Percentiles rank a stretch among this genome's conserved stretches.
phyloP scores from a whole-genome alignment of 345 rosid species.

The Eucalyptus decipiens region DNA sequence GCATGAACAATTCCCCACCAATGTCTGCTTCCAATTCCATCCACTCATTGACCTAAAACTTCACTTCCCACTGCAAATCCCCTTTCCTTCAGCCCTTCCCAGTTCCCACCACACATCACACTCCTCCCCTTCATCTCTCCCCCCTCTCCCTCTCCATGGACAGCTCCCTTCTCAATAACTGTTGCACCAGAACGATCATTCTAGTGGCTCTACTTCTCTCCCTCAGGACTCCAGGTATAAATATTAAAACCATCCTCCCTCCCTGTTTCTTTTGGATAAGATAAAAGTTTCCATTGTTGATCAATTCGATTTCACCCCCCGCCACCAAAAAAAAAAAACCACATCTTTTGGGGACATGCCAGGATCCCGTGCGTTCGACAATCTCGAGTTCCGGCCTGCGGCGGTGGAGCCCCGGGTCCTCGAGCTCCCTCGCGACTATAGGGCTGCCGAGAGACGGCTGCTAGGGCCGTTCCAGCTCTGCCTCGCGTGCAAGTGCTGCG shows the following conservation, averaged over 20 bases:
- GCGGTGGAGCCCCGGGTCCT: background rate
- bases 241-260: background rate
- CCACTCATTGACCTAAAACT: background rate
- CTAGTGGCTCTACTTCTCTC: background rate
- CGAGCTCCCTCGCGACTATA: background rate
- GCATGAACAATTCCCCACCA: background rate
- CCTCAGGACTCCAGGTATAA: background rate
- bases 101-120: background rate
- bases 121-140: background rate
- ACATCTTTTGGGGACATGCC: background rate
- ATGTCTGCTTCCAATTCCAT: background rate
- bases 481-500: constrained; percentile 56
- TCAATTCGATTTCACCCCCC: background rate
- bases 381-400: background rate
- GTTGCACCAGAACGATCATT: background rate
- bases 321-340: no score
- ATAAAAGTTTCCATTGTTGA: background rate
- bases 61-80: background rate
- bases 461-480: constrained; percentile 52
- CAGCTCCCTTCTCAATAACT: background rate
- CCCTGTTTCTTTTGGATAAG: background rate
- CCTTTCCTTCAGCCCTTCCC: background rate
- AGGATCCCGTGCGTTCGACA: background rate
- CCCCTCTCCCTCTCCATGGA: background rate
- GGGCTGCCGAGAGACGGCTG: background rate